Evolutionary conservation across 805 yeast genomes (phyloP).

Genomic region (Nakazawaea holstii): DNA sequence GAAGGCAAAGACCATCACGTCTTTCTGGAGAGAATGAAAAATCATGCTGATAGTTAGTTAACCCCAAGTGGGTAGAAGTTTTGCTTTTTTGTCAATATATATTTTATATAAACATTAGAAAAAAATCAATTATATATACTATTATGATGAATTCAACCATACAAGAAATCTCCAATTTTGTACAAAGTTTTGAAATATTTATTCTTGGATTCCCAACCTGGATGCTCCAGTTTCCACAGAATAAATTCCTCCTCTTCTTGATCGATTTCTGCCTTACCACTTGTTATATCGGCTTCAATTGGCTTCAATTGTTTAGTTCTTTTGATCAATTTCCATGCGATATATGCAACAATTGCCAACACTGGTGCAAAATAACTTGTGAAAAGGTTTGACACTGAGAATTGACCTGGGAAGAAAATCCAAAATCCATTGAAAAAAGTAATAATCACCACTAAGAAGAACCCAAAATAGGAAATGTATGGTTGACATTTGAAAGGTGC

Average conservation of each 20-base stretch:
- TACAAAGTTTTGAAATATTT: neutral
- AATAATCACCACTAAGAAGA: constrained; percentile 43
- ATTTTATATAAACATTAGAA: neutral
- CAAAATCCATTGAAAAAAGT: constrained; percentile 61
- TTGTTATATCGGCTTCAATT: constrained; percentile 44
- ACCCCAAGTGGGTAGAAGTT: neutral
- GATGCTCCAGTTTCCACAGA: neutral
- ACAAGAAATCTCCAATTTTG: constrained; percentile 3
- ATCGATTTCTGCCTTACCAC: constrained; percentile 54
- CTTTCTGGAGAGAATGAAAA: constrained; percentile 46
- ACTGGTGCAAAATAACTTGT: constrained; percentile 44
- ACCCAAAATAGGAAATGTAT: constrained; percentile 45
- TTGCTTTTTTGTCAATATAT: neutral
- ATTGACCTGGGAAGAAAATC: constrained; percentile 61
- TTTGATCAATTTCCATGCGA: constrained; percentile 47
- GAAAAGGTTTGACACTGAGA: constrained; percentile 54
- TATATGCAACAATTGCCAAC: constrained; percentile 46
- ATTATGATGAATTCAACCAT: neutral
- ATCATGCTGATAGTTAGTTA: neutral
- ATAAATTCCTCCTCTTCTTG: constrained; percentile 39
- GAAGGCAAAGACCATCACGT: constrained; percentile 69
- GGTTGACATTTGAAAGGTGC: constrained; percentile 56
- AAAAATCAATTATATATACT: neutral
- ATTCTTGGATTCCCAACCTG: constrained; percentile 4
- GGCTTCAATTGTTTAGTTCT: constrained; percentile 41